Conservation (phyloP, 1,284 basidiomycete species). For the Heliocybe sulcata region DNA sequence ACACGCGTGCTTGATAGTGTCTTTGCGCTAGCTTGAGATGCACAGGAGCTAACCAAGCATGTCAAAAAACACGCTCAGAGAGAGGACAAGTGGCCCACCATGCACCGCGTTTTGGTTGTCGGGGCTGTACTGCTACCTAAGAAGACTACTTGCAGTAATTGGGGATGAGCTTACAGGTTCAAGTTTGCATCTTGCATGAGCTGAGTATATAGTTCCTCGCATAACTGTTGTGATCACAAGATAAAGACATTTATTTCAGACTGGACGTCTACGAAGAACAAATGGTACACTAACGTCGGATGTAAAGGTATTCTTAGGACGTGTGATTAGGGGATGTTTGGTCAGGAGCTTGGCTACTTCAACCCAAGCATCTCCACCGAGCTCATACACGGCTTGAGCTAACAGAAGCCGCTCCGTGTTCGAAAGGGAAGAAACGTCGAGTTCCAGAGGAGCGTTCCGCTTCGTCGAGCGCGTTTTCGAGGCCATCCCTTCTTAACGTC, state of each 20-base stretch:
- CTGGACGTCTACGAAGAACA: neutral
- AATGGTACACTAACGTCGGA: conserved; percentile 40
- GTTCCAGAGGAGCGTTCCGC: conserved; percentile 7
- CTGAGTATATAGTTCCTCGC: conserved; percentile 55
- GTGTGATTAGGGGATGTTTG: conserved; percentile 58
- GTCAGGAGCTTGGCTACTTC: conserved; percentile 59
- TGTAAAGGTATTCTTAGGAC: conserved; percentile 61
- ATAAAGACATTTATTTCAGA: neutral
- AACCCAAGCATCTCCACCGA: conserved; percentile 71
- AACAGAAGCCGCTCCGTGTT: conserved; percentile 68
- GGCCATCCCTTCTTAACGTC: conserved; percentile 11
- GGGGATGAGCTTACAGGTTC: conserved; percentile 44
- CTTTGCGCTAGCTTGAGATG: conserved; percentile 69
- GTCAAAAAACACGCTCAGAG: conserved; percentile 12
- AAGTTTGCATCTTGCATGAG: conserved; percentile 65
- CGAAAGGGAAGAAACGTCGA: conserved; percentile 21
- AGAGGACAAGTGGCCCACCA: conserved; percentile 14
- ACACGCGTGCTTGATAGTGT: conserved; percentile 61
- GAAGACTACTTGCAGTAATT: neutral
- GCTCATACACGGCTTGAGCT: conserved; percentile 80
- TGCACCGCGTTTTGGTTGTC: conserved; percentile 32
- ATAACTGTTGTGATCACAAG: conserved; percentile 38
- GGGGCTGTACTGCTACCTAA: conserved; percentile 21
- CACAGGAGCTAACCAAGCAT: conserved; percentile 26
- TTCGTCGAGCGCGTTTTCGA: conserved; percentile 19